Evolutionary conservation across 768 basidiomycete genomes (phyloP).

Genomic region (Boletales sp.): DNA sequence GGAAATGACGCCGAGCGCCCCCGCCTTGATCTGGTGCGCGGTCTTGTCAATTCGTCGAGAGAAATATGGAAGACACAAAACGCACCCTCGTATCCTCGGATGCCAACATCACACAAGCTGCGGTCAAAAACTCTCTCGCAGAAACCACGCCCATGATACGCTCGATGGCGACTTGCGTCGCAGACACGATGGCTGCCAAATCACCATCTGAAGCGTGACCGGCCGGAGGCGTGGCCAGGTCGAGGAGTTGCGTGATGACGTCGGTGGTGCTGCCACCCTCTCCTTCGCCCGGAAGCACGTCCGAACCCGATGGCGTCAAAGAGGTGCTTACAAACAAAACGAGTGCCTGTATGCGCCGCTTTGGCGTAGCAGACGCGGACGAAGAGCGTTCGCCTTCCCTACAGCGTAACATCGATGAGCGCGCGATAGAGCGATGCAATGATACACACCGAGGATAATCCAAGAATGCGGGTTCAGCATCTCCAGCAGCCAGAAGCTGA

Average conservation of each 20-base stretch:
- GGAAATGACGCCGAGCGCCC: slow-evolving; percentile 67
- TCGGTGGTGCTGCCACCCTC: slow-evolving; percentile 34
- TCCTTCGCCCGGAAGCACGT: background rate
- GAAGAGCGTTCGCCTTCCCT: slow-evolving; percentile 61
- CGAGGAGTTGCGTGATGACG: slow-evolving; percentile 48
- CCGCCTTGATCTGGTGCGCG: slow-evolving; percentile 50
- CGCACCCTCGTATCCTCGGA: slow-evolving; percentile 53
- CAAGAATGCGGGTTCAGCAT: slow-evolving; percentile 46
- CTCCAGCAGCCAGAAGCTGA: slow-evolving; percentile 38
- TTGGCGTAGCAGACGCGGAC: slow-evolving; percentile 41
- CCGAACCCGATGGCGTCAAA: slow-evolving; percentile 34
- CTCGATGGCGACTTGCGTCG: slow-evolving; percentile 49
- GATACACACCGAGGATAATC: slow-evolving; percentile 47
- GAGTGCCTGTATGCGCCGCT: slow-evolving; percentile 64
- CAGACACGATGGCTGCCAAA: slow-evolving; percentile 41
- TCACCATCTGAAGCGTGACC: slow-evolving; percentile 32
- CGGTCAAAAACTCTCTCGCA: slow-evolving; percentile 63
- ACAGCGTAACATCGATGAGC: background rate
- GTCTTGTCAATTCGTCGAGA: background rate
- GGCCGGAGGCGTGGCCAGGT: slow-evolving; percentile 38
- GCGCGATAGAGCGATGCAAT: background rate
- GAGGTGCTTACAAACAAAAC: slow-evolving; percentile 59
- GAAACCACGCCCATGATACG: slow-evolving; percentile 61
- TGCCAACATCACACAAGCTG: slow-evolving; percentile 52
- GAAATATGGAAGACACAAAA: background rate